These are phyloP conservation scores for Plasmopara viticola DNA, from an alignment of 352 stramenopile species.

Conservation along the genomic window DNA sequence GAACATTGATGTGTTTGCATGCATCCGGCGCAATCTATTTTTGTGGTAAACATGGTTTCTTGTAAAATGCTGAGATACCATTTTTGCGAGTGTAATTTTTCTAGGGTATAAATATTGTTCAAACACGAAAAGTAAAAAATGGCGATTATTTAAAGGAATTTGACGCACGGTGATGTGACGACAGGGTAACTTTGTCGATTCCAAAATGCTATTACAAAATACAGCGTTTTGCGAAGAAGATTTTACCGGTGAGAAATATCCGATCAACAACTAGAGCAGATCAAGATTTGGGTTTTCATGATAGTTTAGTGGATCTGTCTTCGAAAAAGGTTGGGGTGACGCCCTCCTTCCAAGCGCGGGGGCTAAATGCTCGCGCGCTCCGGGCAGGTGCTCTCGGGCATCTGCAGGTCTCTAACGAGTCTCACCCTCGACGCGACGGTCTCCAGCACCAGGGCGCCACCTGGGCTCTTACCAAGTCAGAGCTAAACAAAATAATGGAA, in stretches of 20 bases:
- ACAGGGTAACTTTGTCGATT: conserved; percentile 31
- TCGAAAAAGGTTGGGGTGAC: no score
- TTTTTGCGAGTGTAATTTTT: no score
- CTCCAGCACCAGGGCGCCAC: no score
- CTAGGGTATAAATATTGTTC: conserved; percentile 33
- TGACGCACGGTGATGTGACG: background rate
- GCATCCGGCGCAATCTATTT: conserved; percentile 29
- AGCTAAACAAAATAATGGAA: no score
- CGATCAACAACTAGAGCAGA: conserved; percentile 2
- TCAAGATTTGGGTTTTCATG: conserved; percentile 43
- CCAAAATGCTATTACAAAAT: conserved; percentile 5
- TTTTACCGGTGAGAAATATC: conserved; percentile 6
- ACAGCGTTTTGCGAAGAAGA: conserved; percentile 6
- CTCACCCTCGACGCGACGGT: no score
- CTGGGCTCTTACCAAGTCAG: no score
- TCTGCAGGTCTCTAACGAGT: no score
- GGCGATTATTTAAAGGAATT: background rate
- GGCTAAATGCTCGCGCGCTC: no score
- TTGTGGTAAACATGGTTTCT: conserved; percentile 29
- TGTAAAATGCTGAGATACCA: background rate
- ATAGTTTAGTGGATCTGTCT: conserved; percentile 46
- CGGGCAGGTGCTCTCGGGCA: no score
- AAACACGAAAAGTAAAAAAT: conserved; percentile 26
- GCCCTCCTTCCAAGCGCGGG: no score
- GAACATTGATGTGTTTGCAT: conserved; percentile 49